Conservation (phyloP, 768 basidiomycete species). For the Peribolospora baueri region DNA sequence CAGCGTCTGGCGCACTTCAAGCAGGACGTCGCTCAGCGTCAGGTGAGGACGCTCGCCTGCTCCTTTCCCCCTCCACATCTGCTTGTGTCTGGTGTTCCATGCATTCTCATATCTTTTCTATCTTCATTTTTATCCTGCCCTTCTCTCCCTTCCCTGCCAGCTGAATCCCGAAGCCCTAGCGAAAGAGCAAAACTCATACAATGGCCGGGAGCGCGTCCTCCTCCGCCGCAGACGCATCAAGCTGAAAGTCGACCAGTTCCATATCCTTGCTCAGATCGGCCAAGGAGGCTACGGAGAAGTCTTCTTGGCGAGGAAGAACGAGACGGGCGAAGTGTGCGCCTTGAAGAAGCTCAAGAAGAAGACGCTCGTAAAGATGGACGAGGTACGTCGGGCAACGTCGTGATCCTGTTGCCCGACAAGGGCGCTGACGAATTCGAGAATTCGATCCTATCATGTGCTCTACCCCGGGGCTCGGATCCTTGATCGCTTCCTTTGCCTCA, state of each 20-base stretch:
- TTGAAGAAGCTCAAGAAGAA: slow-evolving; percentile 92
- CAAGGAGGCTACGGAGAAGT: slow-evolving; percentile 98
- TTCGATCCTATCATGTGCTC: slow-evolving; percentile 1
- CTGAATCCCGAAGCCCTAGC: slow-evolving; percentile 14
- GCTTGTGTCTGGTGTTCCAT: background rate
- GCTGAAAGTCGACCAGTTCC: slow-evolving; percentile 78
- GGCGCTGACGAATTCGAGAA: background rate
- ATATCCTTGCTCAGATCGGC: slow-evolving; percentile 94
- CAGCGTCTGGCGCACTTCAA: slow-evolving; percentile 64
- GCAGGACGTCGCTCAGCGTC: slow-evolving; percentile 46
- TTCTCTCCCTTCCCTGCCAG: background rate
- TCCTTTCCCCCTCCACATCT: slow-evolving; percentile 12
- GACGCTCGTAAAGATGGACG: slow-evolving; percentile 93
- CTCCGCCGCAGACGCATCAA: slow-evolving; percentile 83
- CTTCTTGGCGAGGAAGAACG: slow-evolving; percentile 78
- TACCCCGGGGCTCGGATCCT: background rate
- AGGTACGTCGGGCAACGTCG: slow-evolving; percentile 29
- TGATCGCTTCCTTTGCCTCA: slow-evolving; percentile 16
- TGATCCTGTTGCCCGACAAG: background rate
- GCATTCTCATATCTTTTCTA: slow-evolving; percentile 24
- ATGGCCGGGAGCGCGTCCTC: slow-evolving; percentile 74
- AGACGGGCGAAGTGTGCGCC: slow-evolving; percentile 88
- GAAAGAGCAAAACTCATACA: slow-evolving; percentile 77
- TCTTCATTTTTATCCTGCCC: background rate
- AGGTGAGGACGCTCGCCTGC: slow-evolving; percentile 11